Evolutionary conservation across 2,329 filamentous ascomycete species (phyloP).

Genomic region (Pochonia chlamydosporia): DNA sequence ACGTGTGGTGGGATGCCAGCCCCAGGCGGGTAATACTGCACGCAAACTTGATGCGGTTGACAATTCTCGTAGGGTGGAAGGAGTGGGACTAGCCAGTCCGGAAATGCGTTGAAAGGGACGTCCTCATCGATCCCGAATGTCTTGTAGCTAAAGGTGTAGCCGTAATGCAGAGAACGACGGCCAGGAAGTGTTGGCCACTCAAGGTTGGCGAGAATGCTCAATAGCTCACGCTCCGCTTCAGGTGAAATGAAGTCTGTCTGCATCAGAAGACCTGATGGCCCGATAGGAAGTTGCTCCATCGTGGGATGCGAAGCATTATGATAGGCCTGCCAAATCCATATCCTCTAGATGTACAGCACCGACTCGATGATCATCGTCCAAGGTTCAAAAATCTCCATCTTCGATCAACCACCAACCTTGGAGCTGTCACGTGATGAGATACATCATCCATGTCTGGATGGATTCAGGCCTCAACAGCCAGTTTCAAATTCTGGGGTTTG

Average conservation of each 20-base stretch:
- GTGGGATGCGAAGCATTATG: background rate
- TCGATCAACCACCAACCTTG: too few relatives aligned
- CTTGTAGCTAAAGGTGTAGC: slow-evolving; percentile 53
- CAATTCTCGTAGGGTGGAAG: slow-evolving; percentile 37
- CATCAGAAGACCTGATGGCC: slow-evolving; percentile 35
- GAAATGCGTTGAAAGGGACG: slow-evolving; percentile 43
- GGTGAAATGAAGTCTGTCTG: slow-evolving; percentile 40
- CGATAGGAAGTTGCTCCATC: slow-evolving; percentile 19
- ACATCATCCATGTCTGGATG: too few relatives aligned
- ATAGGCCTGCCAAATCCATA: too few relatives aligned
- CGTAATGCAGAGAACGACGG: slow-evolving; percentile 35
- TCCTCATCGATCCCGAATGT: slow-evolving; percentile 45
- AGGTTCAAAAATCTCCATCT: too few relatives aligned
- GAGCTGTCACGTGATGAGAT: too few relatives aligned
- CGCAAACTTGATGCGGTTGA: slow-evolving; percentile 50
- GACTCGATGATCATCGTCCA: too few relatives aligned
- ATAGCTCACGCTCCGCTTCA: slow-evolving; percentile 37
- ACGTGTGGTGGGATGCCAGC: slow-evolving; percentile 56
- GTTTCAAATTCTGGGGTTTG: too few relatives aligned
- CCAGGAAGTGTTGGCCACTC: slow-evolving; percentile 8
- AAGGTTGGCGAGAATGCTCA: slow-evolving; percentile 18
- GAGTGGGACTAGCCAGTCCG: slow-evolving; percentile 43
- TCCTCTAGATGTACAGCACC: too few relatives aligned
- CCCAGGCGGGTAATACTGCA: slow-evolving; percentile 56
- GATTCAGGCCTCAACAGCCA: too few relatives aligned